phyloP scores from a whole-genome alignment of 1,284 basidiomycete species.

The Ustilago shanxiensis region DNA sequence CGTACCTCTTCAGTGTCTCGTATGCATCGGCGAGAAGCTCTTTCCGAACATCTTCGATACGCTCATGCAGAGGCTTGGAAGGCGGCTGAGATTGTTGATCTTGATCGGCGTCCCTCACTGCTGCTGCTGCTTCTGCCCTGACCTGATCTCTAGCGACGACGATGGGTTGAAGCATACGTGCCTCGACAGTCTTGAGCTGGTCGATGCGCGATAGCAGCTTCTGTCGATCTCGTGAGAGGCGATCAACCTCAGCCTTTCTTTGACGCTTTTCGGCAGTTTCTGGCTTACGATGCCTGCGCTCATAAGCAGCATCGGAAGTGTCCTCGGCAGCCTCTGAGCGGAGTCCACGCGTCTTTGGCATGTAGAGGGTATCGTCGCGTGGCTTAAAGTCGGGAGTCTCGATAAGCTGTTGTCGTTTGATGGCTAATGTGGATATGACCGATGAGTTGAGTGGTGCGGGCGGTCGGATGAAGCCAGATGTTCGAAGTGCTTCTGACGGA shows the following conservation, averaged over 20 bases:
- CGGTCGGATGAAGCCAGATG: slow-evolving; percentile 1
- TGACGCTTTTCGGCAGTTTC: slow-evolving; percentile 87
- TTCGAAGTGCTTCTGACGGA: neutral
- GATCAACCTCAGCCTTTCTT: slow-evolving; percentile 87
- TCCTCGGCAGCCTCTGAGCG: slow-evolving; percentile 73
- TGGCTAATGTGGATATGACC: slow-evolving; percentile 37
- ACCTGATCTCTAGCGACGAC: slow-evolving; percentile 53
- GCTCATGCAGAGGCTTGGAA: slow-evolving; percentile 24
- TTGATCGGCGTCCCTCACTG: neutral
- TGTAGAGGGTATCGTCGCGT: slow-evolving; percentile 54
- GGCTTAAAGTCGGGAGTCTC: slow-evolving; percentile 61
- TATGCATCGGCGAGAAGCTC: slow-evolving; percentile 56
- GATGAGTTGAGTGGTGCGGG: slow-evolving; percentile 8
- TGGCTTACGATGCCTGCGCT: slow-evolving; percentile 84
- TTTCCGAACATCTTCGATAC: slow-evolving; percentile 48
- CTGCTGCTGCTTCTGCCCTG: slow-evolving; percentile 13
- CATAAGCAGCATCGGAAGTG: slow-evolving; percentile 86
- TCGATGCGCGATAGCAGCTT: slow-evolving; percentile 90
- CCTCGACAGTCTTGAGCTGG: slow-evolving; percentile 81
- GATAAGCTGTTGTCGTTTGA: slow-evolving; percentile 52
- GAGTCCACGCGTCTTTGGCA: slow-evolving; percentile 59
- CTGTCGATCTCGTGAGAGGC: slow-evolving; percentile 88
- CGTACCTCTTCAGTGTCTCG: slow-evolving; percentile 56
- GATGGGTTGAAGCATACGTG: slow-evolving; percentile 62
- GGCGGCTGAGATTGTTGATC: neutral